Conservation (phyloP, 352 stramenopile species). For the Globisporangium apiculatum region DNA sequence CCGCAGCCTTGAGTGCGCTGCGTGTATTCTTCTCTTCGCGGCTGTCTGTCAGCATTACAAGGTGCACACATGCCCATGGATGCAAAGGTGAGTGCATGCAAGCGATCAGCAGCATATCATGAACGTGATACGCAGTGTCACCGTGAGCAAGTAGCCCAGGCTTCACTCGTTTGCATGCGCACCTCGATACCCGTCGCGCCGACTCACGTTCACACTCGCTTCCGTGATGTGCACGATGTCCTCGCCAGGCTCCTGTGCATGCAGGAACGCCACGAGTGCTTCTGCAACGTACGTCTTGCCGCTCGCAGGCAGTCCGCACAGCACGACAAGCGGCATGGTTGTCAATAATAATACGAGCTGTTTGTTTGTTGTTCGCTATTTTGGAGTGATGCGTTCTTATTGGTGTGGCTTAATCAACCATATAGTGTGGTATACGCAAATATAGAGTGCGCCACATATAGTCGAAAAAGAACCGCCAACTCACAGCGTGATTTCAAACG, state of each 20-base stretch:
- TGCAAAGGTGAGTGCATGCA: not conserved
- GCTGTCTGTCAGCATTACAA: conserved; percentile 26
- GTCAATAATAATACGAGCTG: not conserved
- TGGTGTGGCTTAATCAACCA: too few species aligned
- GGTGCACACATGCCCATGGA: not conserved
- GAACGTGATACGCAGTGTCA: too few species aligned
- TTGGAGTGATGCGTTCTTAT: too few species aligned
- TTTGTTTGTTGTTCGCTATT: too few species aligned
- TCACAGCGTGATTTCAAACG: too few species aligned
- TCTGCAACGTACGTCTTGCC: conserved; percentile 59
- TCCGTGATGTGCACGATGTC: conserved; percentile 55
- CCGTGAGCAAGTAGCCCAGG: too few species aligned
- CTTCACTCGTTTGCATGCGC: not conserved
- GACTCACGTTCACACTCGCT: conserved; percentile 52
- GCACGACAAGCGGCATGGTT: conserved; percentile 65
- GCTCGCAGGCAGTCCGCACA: conserved; percentile 61
- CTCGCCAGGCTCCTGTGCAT: conserved; percentile 22
- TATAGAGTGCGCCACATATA: too few species aligned
- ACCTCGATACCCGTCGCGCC: conserved; percentile 55
- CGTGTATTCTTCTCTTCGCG: conserved; percentile 63
- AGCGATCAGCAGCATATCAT: not conserved
- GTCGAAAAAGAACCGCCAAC: too few species aligned
- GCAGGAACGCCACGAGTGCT: conserved; percentile 40
- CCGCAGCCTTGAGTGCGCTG: conserved; percentile 52
- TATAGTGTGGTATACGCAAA: too few species aligned